Evolutionary conservation across 2,329 filamentous ascomycete genomes (phyloP).

Genomic region (Amylocarpus encephaloides): DNA sequence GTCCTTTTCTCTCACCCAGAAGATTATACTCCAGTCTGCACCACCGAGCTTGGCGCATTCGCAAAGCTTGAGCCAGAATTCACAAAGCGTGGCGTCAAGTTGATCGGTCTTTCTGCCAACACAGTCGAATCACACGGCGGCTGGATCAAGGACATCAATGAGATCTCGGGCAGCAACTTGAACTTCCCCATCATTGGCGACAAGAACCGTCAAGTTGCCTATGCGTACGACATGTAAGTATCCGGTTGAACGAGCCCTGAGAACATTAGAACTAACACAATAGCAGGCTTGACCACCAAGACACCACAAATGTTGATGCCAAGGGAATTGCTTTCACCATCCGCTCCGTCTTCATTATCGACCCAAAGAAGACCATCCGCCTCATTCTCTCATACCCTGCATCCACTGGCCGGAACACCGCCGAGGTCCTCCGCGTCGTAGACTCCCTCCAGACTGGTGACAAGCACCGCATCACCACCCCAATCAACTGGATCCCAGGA

Average conservation of each 20-base stretch:
- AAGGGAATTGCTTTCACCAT: slow-evolving; percentile 91
- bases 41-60: slow-evolving; percentile 89
- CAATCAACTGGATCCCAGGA: slow-evolving; percentile 83
- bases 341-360: slow-evolving; percentile 90
- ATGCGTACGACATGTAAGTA: slow-evolving; percentile 69
- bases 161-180: slow-evolving; percentile 65
- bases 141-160: slow-evolving; percentile 87
- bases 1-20: slow-evolving; percentile 81
- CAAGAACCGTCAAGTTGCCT: slow-evolving; percentile 71
- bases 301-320: slow-evolving; percentile 71
- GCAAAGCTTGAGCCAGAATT: slow-evolving; percentile 87
- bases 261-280: background rate
- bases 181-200: slow-evolving; percentile 77
- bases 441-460: slow-evolving; percentile 78
- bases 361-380: slow-evolving; percentile 88
- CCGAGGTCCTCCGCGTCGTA: slow-evolving; percentile 71
- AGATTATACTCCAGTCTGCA: slow-evolving; percentile 94
- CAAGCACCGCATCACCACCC: slow-evolving; percentile 81
- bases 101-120: slow-evolving; percentile 87
- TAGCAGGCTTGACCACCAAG: slow-evolving; percentile 70
- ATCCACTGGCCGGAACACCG: slow-evolving; percentile 77
- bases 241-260: background rate
- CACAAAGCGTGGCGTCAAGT: slow-evolving; percentile 77
- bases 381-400: slow-evolving; percentile 90
- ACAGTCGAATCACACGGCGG: slow-evolving; percentile 74